Percentiles rank a stretch among this genome's conserved stretches.
Conservation (phyloP, 2,329 filamentous ascomycete genomes). For the Trichoderma sp. region DNA sequence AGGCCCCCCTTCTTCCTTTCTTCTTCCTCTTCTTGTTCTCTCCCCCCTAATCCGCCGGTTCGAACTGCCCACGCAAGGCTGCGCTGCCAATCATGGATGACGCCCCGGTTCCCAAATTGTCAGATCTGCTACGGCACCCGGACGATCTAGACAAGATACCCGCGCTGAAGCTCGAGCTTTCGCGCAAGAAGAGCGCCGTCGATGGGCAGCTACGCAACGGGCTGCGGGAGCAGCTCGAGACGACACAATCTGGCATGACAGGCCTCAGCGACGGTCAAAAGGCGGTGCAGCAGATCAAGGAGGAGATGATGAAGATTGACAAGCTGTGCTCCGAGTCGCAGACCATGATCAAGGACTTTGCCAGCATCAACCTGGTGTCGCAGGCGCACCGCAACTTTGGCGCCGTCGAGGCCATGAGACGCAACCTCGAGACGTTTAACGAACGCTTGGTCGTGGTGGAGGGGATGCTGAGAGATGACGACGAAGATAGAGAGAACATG, state of each 20-base stretch:
- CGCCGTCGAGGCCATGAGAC: conserved; percentile 90
- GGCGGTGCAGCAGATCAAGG: conserved; percentile 89
- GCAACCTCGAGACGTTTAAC: conserved; percentile 85
- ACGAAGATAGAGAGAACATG: conserved; percentile 85
- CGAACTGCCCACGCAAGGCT: not conserved
- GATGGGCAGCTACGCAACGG: conserved; percentile 89
- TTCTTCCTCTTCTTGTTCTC: not conserved
- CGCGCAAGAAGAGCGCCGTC: conserved; percentile 88
- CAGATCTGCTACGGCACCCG: conserved; percentile 90
- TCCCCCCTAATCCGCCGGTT: conserved; percentile 4
- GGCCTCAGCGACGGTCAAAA: conserved; percentile 88
- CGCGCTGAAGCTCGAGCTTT: conserved; percentile 87
- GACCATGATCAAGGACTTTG: conserved; percentile 96
- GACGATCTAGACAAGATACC: conserved; percentile 97
- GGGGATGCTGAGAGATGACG: conserved; percentile 78
- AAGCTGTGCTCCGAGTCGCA: conserved; percentile 96
- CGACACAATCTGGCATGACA: conserved; percentile 90
- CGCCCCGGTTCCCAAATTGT: conserved; percentile 76
- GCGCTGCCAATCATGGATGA: conserved; percentile 49
- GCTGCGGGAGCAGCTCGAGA: conserved; percentile 88
- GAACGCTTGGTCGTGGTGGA: conserved; percentile 76
- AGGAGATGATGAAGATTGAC: conserved; percentile 99
- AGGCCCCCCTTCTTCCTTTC: not conserved
- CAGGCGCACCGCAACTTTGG: conserved; percentile 97
- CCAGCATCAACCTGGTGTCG: conserved; percentile 86